Evolutionary conservation across 1,139 yeast genomes (phyloP).

Genomic region (Sugiyamaella neomexicana): DNA sequence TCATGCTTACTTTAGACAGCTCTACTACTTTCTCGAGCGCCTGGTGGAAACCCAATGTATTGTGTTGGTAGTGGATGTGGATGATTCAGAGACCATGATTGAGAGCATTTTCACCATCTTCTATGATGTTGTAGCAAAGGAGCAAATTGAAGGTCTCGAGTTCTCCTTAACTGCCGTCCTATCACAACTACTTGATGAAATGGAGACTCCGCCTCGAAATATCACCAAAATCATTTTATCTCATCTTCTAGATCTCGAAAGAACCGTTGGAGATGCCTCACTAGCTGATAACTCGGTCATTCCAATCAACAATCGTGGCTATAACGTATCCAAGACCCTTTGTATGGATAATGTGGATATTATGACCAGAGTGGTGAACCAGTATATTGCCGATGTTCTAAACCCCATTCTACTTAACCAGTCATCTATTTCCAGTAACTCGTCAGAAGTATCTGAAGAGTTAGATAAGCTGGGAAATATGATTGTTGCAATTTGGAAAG

Average conservation of each 20-base stretch:
- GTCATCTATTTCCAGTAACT: conserved; percentile 28
- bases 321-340: conserved; percentile 63
- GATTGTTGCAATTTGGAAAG: conserved; percentile 70
- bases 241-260: conserved; percentile 43
- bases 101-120: conserved; percentile 60
- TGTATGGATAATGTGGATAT: conserved; percentile 73
- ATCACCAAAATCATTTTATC: conserved; percentile 64
- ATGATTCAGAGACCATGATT: conserved; percentile 58
- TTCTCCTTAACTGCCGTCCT: conserved; percentile 66
- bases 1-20: conserved; percentile 65
- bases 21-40: conserved; percentile 64
- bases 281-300: conserved; percentile 32
- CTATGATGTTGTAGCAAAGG: conserved; percentile 51
- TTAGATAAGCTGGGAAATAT: conserved; percentile 48
- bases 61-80: conserved; percentile 73
- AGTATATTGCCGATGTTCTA: conserved; percentile 74
- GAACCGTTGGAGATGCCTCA: conserved; percentile 25
- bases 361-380: conserved; percentile 75
- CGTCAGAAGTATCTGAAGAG: conserved; percentile 32
- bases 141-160: conserved; percentile 43
- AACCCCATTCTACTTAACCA: conserved; percentile 32
- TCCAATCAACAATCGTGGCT: conserved; percentile 53
- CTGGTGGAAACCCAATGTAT: conserved; percentile 79
- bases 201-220: conserved; percentile 62
- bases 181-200: conserved; percentile 75